Conservation (phyloP, 1,284 basidiomycete species). For the Papiliotrema laurentii region DNA sequence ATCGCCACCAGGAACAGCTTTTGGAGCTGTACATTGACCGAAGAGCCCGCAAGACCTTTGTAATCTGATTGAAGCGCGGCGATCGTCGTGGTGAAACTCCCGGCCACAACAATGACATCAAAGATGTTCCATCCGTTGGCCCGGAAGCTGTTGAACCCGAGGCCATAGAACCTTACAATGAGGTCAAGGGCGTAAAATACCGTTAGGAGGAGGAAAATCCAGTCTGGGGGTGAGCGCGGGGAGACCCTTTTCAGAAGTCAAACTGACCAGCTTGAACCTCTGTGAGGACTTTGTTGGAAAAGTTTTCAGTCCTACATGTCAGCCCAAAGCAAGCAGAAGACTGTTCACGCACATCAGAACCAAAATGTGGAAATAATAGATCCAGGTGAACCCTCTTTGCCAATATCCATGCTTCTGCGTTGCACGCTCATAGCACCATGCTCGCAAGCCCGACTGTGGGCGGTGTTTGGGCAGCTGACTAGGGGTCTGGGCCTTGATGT, state of each 20-base stretch:
- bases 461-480: constrained; percentile 55
- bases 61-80: constrained; percentile 56
- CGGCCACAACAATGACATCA: constrained; percentile 75
- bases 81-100: constrained; percentile 80
- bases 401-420: constrained; percentile 92
- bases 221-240: constrained; percentile 49
- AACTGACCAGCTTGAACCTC: constrained; percentile 65
- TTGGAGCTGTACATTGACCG: constrained; percentile 63
- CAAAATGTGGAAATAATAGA: constrained; percentile 81
- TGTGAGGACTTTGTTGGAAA: constrained; percentile 56
- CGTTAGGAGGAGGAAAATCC: constrained; percentile 72
- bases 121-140: constrained; percentile 92
- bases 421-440: constrained; percentile 91
- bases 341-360: constrained; percentile 65
- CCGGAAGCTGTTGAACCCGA: constrained; percentile 78
- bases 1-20: constrained; percentile 93
- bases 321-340: constrained; percentile 4
- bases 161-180: constrained; percentile 69
- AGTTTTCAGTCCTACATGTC: constrained; percentile 69
- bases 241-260: neutral
- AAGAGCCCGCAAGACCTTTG: constrained; percentile 18
- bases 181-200: constrained; percentile 76
- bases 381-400: constrained; percentile 72
- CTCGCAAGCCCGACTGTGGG: constrained; percentile 51
- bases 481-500: constrained; percentile 82